Base-by-base conservation (phyloP, 179 eudicot species). In the Gypsophila paniculata region DNA sequence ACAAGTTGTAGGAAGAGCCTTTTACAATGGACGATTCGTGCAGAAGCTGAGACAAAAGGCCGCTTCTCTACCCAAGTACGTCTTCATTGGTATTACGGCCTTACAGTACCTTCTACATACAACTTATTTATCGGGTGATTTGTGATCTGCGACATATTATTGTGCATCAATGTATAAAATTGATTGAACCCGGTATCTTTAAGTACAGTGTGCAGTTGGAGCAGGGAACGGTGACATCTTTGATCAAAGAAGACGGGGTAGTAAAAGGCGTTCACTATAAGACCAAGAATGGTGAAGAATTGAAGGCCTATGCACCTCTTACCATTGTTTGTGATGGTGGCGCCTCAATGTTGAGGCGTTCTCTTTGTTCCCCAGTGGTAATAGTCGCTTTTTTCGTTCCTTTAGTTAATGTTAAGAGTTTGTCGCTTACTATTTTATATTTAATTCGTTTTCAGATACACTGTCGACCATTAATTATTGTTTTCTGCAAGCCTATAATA, bases 261-360 rank as follows among this genome's bases (percentile, higher is more conserved):
- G 79, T 92, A 57, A 87, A 82, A 76, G 98, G 98, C 26, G 90
- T 92, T 29, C 85, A 79, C 25, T 92, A 90, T 80, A 92, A 83
- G 83, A 87, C 81, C 11, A 88, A 88, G 72, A 71, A 78, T 70
- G 98, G 98, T 22, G 86, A 92, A 77, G 87, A 82, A 74, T 8
- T 83, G 39, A 78, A 74, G 51, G 86, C 84, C 22, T 87, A 82
- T 80, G 96, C 98, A n/a, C 91, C 96, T 82, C 79, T 92, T 34
- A 92, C 98, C 48, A 66, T 91, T 18, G 93, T 91, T 42, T 91
- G 97, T 29, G 97, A 91, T 79, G 96, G 97, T 38, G 86, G 97
- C 73, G 86, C 86, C 65, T 90, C 96, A n/a, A 90, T 81, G 60
- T 72, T 90, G 75, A 82, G 90, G 21, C 82, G 88, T 19, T 79